phyloP scores from a whole-genome alignment of 169 alveolate genomes.

The Plasmodium vivax region DNA sequence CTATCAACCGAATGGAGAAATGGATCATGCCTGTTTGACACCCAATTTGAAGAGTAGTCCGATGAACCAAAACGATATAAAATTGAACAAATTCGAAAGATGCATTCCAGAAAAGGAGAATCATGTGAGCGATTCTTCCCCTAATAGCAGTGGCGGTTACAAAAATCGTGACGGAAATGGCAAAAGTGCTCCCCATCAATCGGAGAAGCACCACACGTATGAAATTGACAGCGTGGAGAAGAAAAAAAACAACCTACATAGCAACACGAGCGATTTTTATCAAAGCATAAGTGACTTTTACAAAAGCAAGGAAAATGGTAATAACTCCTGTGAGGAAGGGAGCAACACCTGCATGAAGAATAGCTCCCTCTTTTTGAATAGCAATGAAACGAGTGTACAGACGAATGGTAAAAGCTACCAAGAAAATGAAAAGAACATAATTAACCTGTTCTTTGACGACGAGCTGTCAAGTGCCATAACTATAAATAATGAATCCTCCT shows the following conservation, averaged over 20 bases:
- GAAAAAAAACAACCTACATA: constrained; percentile 37
- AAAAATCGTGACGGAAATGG: background rate
- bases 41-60: constrained; percentile 7
- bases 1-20: constrained; percentile 1
- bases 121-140: background rate
- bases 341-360: background rate
- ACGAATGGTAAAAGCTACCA: constrained; percentile 8
- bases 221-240: constrained; percentile 14
- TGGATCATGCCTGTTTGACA: background rate
- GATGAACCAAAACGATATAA: background rate
- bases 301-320: constrained; percentile 44
- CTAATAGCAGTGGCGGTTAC: background rate
- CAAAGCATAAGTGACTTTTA: constrained; percentile 67
- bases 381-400: constrained; percentile 52
- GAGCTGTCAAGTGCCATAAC: constrained; percentile 68
- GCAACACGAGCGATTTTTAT: constrained; percentile 69
- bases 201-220: background rate
- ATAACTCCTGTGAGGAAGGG: background rate
- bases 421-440: constrained; percentile 25
- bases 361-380: constrained; percentile 7
- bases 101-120: background rate
- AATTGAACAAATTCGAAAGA: background rate
- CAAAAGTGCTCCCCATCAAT: background rate
- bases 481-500: constrained; percentile 25
- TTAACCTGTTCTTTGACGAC: constrained; percentile 62